Percentiles rank a stretch among this genome's conserved stretches.
phyloP scores from a whole-genome alignment of 805 yeast genomes.

The Cyberlindnera sargentensis region DNA sequence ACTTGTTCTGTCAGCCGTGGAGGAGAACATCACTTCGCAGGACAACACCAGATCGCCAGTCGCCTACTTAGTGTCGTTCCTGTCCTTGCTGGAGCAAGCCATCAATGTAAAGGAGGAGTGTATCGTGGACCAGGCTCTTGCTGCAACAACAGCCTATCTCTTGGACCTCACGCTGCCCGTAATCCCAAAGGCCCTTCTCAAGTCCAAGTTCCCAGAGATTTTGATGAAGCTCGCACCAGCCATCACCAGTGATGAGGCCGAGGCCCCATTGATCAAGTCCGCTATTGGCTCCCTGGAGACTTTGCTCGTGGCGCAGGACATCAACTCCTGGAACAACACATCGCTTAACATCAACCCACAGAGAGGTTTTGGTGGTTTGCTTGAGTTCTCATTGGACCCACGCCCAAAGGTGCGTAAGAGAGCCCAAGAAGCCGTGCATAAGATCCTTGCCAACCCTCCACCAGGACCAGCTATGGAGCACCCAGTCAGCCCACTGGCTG shows the following conservation, averaged over 20 bases:
- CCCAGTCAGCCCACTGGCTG: conserved; percentile 64
- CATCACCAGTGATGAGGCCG: conserved; percentile 58
- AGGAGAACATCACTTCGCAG: conserved; percentile 60
- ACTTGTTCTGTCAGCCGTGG: conserved; percentile 78
- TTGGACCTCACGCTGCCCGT: conserved; percentile 74
- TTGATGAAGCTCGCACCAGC: conserved; percentile 77
- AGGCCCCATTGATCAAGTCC: conserved; percentile 77
- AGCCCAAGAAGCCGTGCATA: conserved; percentile 81
- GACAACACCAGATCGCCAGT: conserved; percentile 50
- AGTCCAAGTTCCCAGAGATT: conserved; percentile 70
- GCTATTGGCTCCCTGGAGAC: conserved; percentile 82
- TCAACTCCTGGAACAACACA: conserved; percentile 64
- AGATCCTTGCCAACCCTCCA: conserved; percentile 58
- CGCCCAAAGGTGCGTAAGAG: conserved; percentile 95
- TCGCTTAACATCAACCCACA: conserved; percentile 52
- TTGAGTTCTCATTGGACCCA: conserved; percentile 75
- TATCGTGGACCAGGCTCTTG: conserved; percentile 53
- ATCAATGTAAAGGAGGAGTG: conserved; percentile 39
- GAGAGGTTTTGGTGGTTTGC: conserved; percentile 71
- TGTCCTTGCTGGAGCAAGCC: conserved; percentile 76
- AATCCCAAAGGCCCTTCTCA: conserved; percentile 61
- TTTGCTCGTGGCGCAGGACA: conserved; percentile 72
- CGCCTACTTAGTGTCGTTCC: conserved; percentile 78
- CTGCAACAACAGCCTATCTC: conserved; percentile 71
- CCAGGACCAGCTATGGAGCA: conserved; percentile 74